Conservation (phyloP, 1,284 basidiomycete genomes). For the Leccinum huronense region DNA sequence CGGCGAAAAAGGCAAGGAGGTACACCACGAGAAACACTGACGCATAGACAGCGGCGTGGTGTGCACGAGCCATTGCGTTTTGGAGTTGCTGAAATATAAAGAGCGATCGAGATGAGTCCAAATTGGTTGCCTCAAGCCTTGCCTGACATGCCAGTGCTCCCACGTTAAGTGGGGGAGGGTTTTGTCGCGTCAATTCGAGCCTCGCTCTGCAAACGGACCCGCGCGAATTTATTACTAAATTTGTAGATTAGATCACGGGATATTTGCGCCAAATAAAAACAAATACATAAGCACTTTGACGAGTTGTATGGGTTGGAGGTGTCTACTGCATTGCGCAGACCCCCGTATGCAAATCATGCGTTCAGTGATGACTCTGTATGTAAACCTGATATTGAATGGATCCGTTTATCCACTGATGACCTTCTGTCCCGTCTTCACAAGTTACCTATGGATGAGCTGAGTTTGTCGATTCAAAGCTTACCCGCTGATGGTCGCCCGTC, state of each 20-base stretch:
- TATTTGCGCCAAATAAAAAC: too few relatives aligned
- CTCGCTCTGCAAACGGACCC: too few relatives aligned
- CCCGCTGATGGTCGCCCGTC: not conserved
- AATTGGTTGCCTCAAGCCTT: too few relatives aligned
- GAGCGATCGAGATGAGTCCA: not conserved
- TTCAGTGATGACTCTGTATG: not conserved
- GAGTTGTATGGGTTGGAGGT: not conserved
- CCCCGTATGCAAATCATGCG: not conserved
- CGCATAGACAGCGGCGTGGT: constrained; percentile 20
- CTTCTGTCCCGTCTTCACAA: not conserved
- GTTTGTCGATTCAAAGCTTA: not conserved
- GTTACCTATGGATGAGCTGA: not conserved
- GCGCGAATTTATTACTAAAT: too few relatives aligned
- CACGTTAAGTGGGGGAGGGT: too few relatives aligned
- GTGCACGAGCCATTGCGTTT: constrained; percentile 25
- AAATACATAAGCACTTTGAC: too few relatives aligned
- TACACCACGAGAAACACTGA: constrained; percentile 19
- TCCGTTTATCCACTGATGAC: not conserved
- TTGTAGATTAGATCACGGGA: too few relatives aligned
- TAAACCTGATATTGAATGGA: not conserved
- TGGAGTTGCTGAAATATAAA: not conserved
- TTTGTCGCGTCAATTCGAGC: too few relatives aligned
- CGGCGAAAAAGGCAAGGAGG: constrained; percentile 39
- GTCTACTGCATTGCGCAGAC: not conserved
- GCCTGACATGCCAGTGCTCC: too few relatives aligned